Percentiles rank a stretch among this genome's conserved stretches.
These are phyloP conservation scores for Withania somnifera DNA, from an alignment of 305 asterid species.

Conservation along the genomic window DNA sequence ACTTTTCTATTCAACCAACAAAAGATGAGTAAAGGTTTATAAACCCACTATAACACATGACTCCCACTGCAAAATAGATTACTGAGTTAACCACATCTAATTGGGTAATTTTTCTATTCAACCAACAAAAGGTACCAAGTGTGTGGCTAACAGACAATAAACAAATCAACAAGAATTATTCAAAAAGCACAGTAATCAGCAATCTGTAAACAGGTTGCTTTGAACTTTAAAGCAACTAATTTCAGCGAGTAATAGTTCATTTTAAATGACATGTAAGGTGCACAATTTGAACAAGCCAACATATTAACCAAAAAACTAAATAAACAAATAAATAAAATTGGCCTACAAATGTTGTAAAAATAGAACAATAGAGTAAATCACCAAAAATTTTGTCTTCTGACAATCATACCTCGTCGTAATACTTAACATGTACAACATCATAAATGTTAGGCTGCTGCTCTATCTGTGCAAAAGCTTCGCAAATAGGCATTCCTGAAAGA, in stretches of 20 bases:
- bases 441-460: constrained; percentile 75
- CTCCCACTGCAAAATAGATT: not conserved
- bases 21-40: not conserved
- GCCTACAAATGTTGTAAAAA: not conserved
- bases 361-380: not conserved
- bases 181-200: not conserved
- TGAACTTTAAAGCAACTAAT: not conserved
- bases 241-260: not conserved
- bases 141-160: not conserved
- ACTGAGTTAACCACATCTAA: not conserved
- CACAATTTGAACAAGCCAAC: not conserved
- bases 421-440: constrained; percentile 83
- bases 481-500: constrained; percentile 78
- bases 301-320: not conserved
- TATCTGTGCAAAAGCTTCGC: constrained; percentile 77
- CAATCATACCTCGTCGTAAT: constrained; percentile 76
- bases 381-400: not conserved
- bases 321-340: not conserved
- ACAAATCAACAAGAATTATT: not conserved
- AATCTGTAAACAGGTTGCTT: not conserved
- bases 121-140: not conserved
- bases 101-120: not conserved
- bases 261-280: not conserved
- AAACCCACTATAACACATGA: not conserved
- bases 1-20: not conserved